Evolutionary conservation across 2,329 filamentous ascomycete genomes (phyloP).

Genomic region (Xylaria sp.): DNA sequence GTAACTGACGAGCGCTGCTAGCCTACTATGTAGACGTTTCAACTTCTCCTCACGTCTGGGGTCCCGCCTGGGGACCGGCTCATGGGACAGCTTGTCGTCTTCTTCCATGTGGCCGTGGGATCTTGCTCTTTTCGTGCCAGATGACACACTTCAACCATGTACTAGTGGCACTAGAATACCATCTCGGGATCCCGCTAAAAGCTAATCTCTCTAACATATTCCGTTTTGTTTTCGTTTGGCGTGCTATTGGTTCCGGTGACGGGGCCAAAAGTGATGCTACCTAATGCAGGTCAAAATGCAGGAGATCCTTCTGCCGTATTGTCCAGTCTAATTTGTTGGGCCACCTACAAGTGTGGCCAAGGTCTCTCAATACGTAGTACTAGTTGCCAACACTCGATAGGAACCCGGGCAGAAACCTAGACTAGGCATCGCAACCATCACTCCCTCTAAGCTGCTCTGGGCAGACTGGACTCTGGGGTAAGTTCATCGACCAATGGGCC

Average conservation of each 20-base stretch:
- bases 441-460: neutral
- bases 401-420: neutral
- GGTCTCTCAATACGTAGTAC: neutral
- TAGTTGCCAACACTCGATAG: neutral
- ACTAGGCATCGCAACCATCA: conserved; percentile 21
- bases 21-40: neutral
- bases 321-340: conserved; percentile 16
- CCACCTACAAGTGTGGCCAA: neutral
- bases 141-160: conserved; percentile 22
- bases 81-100: conserved; percentile 21
- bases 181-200: conserved; percentile 19
- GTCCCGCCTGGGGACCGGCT: conserved; percentile 22
- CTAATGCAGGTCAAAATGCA: conserved; percentile 35
- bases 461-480: conserved; percentile 15
- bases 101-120: conserved; percentile 26
- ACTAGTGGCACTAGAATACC: conserved; percentile 22
- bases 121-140: conserved; percentile 15
- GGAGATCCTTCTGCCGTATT: conserved; percentile 19
- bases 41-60: conserved; percentile 11
- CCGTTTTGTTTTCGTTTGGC: conserved; percentile 38
- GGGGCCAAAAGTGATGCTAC: conserved; percentile 24
- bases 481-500: conserved; percentile 9
- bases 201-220: conserved; percentile 32
- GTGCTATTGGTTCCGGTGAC: conserved; percentile 26
- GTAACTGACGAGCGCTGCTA: too few relatives aligned